Conservation (phyloP, 2,329 filamentous ascomycete genomes). For the Lachnellula hyalina region DNA sequence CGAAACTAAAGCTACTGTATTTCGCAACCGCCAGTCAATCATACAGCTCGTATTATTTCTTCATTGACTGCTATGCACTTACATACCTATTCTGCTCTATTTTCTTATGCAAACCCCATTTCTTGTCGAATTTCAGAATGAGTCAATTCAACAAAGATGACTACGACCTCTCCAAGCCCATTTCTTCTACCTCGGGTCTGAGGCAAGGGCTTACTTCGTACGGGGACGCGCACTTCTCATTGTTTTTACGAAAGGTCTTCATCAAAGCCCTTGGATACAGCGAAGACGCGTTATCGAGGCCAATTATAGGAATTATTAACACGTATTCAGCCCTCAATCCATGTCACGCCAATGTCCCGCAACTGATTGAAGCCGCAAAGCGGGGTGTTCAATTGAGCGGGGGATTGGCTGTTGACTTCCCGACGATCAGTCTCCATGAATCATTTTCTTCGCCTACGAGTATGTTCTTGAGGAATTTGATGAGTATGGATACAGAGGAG, state of each 20-base stretch:
- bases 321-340: slow-evolving; percentile 70
- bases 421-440: slow-evolving; percentile 68
- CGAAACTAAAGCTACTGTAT: not conserved
- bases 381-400: slow-evolving; percentile 62
- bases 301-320: slow-evolving; percentile 71
- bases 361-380: slow-evolving; percentile 66
- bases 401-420: slow-evolving; percentile 66
- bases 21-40: not conserved
- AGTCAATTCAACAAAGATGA: slow-evolving; percentile 30
- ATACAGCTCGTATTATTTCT: not conserved
- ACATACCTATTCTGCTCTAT: too few relatives aligned
- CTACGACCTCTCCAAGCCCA: slow-evolving; percentile 54
- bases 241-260: slow-evolving; percentile 71
- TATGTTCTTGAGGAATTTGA: slow-evolving; percentile 69
- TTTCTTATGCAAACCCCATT: too few relatives aligned
- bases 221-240: slow-evolving; percentile 68
- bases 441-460: slow-evolving; percentile 65
- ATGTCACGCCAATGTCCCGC: slow-evolving; percentile 67
- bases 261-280: slow-evolving; percentile 72
- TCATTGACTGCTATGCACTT: too few relatives aligned
- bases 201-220: slow-evolving; percentile 63
- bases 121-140: not conserved
- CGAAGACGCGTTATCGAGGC: slow-evolving; percentile 63
- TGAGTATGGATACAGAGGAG: slow-evolving; percentile 77
- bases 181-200: slow-evolving; percentile 48